phyloP scores from a whole-genome alignment of 768 basidiomycete species.

The Mycena rosella region DNA sequence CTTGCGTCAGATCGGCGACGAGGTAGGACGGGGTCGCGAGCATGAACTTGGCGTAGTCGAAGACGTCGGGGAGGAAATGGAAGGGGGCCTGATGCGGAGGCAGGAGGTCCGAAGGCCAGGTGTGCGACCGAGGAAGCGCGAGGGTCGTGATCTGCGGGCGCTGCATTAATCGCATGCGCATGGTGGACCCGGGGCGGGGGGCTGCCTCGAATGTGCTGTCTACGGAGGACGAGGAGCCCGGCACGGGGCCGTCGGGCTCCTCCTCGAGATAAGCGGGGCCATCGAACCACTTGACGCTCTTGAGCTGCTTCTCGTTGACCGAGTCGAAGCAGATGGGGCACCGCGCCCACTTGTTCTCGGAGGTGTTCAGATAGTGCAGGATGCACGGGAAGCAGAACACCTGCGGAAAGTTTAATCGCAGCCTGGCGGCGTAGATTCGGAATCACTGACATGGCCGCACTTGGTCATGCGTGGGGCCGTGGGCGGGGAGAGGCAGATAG shows the following conservation, averaged over 20 bases:
- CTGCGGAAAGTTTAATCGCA: conserved; percentile 53
- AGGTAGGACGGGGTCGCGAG: conserved; percentile 92
- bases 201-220: conserved; percentile 51
- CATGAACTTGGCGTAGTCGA: conserved; percentile 93
- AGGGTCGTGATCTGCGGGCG: conserved; percentile 96
- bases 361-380: conserved; percentile 87
- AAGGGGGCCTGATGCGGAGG: conserved; percentile 95
- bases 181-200: conserved; percentile 66
- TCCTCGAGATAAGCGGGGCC: conserved; percentile 53
- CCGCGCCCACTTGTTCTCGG: conserved; percentile 90
- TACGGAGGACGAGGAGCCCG: conserved; percentile 56
- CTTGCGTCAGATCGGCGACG: conserved; percentile 75
- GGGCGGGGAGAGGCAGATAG: conserved; percentile 95
- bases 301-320: conserved; percentile 89
- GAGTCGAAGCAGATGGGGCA: conserved; percentile 99
- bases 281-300: conserved; percentile 93
- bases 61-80: conserved; percentile 95
- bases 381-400: conserved; percentile 97
- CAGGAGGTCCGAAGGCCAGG: conserved; percentile 95
- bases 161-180: conserved; percentile 92
- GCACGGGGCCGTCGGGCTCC: conserved; percentile 45
- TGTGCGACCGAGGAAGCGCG: conserved; percentile 89
- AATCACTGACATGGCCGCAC: conserved; percentile 91
- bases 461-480: conserved; percentile 94
- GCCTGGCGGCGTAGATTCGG: conserved; percentile 29